Conservation (phyloP, 1,139 yeast genomes). For the Pichia inconspicua region DNA sequence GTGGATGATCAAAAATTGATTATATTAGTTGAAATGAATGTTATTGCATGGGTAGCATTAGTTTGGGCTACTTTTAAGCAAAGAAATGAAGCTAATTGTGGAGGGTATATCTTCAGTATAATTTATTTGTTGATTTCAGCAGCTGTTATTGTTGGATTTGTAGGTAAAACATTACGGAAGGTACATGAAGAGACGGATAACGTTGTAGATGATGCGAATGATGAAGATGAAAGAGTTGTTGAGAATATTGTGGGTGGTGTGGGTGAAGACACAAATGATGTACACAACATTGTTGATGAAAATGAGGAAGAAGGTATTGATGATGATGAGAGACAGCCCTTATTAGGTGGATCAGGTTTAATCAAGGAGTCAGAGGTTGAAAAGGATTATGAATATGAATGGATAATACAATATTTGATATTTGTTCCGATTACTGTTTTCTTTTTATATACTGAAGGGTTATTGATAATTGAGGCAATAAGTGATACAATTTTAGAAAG, state of each 20-base stretch:
- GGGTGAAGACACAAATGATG: background rate
- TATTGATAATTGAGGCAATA: conserved; percentile 52
- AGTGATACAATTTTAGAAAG: conserved; percentile 69
- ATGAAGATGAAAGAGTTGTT: background rate
- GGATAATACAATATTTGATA: conserved; percentile 67
- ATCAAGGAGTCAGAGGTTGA: conserved; percentile 25
- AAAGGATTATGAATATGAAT: conserved; percentile 57
- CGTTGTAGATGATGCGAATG: background rate
- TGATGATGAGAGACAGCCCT: conserved; percentile 16
- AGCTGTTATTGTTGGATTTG: conserved; percentile 50
- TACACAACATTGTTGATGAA: conserved; percentile 9
- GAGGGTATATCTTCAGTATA: conserved; percentile 48
- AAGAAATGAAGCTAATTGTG: conserved; percentile 48
- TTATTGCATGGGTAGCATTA: conserved; percentile 49
- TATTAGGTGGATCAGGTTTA: conserved; percentile 22
- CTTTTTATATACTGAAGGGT: conserved; percentile 43
- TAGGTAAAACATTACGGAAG: conserved; percentile 30
- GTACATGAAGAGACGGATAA: conserved; percentile 17
- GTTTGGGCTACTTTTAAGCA: conserved; percentile 39
- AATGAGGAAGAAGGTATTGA: background rate
- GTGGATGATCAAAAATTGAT: conserved; percentile 69
- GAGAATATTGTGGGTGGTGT: too few species aligned
- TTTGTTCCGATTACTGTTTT: conserved; percentile 60
- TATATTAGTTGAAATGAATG: conserved; percentile 49
- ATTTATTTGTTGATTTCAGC: conserved; percentile 44